Base-by-base conservation (phyloP, 2,329 filamentous ascomycete genomes). In the Lachnellula arida region DNA sequence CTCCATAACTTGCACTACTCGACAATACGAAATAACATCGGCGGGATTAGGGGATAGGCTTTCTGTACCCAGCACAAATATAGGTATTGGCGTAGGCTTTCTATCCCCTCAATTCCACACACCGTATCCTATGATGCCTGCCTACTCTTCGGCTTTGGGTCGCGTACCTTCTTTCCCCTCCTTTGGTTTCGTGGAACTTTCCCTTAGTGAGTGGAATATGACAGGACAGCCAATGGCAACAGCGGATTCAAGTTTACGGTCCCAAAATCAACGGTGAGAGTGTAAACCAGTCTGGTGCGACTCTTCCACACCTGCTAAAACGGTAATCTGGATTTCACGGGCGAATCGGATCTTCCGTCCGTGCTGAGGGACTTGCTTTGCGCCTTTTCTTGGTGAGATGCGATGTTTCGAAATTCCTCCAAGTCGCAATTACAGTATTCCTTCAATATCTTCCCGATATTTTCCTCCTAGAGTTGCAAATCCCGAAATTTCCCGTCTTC, bases 161-260 rank as follows among this genome's bases (percentile, higher is more conserved):
- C 8, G 25, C 25, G 25, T 25, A 25, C 25, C 25, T 42, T 15
- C 40, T 34, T 32, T 44, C 22, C 17, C 19, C 25, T n/a, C 34
- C 28, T 46, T 23, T 44, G 46, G 25, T 34, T 37, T 28, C 47
- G 46, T 32, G 49, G 58, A 34, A 49, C 46, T 37, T 56, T 49
- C 57, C 53, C 52, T 34, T n/a, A n/a, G n/a, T n/a, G n/a, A 59
- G 58, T 44, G 60, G 58, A 56, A 50, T 48, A 51, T 22, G 40
- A 49, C 40, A 34, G 48, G 32, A 51, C 40, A 53, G 42, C 55
- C 46, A 57, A 46, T 54, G 14, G 43, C 19, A 46, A 19, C 5
- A 9, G 28, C 34, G 23, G 32, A 28, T 42, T 11, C 22, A 22
- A 4, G 15, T 34, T 46, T 54, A 54, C 32, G 51, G 51, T 54